Evolutionary conservation across 257 asterid species (phyloP), one percentile per base, ranked within the genome.

Genomic region (Solanum virginianum): DNA sequence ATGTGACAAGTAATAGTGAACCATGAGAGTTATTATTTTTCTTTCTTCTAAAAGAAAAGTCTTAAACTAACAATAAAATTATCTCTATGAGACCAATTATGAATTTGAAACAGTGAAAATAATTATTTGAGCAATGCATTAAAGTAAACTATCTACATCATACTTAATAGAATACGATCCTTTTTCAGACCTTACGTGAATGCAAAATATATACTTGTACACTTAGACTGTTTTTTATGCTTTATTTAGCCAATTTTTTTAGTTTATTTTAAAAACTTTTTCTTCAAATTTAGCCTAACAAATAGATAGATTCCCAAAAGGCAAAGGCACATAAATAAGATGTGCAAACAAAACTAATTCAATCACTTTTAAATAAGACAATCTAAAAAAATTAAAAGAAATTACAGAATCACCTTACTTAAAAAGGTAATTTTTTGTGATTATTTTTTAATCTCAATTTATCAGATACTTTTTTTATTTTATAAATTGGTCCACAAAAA

Each of bases 11-110:
- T 9, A 59, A 9, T 9, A 59, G n/a, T 59, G 1, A 9, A 59
- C 1, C 0, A 6, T 20, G 6, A 0, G 15, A 10, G 14, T 59
- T 3, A 9, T n/a, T 20, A 18, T 0, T 10, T 10, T 11, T 72
- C 81, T 20, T 62, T 22, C 26, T 63, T 17, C 10, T 26, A 7
- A 6, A 3, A 6, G 10, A 14, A 2, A 1, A 63, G 2, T 7
- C n/a, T 65, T 65, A 6, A 8, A 66, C 32, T 1, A 7, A 66
- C 1, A 0, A 7, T 32, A 15, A 26, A 66, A 8, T 66, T 29
- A 7, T 66, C 12, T 32, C 1, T 0, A 8, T 15, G 11, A 32
- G 0, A 66, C 20, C 0, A 29, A 15, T 66, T 36, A 36, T 5
- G 7, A 32, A 2, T 7, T 66, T 10, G 2, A 14, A 66, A 6